phyloP scores from a whole-genome alignment of 2,329 filamentous ascomycete genomes.

The Sarocladiaceae sp. region DNA sequence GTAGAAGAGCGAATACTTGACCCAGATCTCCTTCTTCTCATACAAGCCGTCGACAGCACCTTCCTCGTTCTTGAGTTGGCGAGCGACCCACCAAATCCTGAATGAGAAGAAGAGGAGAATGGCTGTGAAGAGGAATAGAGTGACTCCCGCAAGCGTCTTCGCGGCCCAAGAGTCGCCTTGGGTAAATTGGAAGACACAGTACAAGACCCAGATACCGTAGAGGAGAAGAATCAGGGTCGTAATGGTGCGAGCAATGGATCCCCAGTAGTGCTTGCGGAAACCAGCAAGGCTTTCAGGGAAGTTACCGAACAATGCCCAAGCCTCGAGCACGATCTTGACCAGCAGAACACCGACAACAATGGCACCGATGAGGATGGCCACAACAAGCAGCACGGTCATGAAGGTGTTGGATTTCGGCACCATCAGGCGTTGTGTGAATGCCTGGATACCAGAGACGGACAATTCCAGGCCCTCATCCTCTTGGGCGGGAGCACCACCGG shows the following conservation, averaged over 20 bases:
- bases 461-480: conserved; percentile 32
- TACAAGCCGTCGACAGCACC: conserved; percentile 73
- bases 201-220: conserved; percentile 93
- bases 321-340: conserved; percentile 85
- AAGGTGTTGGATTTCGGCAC: conserved; percentile 91
- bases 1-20: conserved; percentile 97
- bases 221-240: conserved; percentile 86
- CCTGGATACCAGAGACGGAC: conserved; percentile 71
- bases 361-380: conserved; percentile 78
- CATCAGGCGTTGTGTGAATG: conserved; percentile 75
- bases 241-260: conserved; percentile 80
- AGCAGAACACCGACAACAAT: conserved; percentile 85
- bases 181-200: conserved; percentile 94
- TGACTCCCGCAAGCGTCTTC: conserved; percentile 76
- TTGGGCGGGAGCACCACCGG: conserved; percentile 11
- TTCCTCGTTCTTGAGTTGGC: conserved; percentile 67
- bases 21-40: conserved; percentile 85
- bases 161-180: conserved; percentile 92
- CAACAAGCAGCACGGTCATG: conserved; percentile 88
- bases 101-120: conserved; percentile 79
- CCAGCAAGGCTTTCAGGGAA: conserved; percentile 76
- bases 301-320: conserved; percentile 83
- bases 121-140: conserved; percentile 73
- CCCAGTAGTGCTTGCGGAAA: conserved; percentile 97
- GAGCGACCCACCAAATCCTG: conserved; percentile 76